phyloP scores from a whole-genome alignment of 2,329 filamentous ascomycete genomes.

The Penicillium sp. region DNA sequence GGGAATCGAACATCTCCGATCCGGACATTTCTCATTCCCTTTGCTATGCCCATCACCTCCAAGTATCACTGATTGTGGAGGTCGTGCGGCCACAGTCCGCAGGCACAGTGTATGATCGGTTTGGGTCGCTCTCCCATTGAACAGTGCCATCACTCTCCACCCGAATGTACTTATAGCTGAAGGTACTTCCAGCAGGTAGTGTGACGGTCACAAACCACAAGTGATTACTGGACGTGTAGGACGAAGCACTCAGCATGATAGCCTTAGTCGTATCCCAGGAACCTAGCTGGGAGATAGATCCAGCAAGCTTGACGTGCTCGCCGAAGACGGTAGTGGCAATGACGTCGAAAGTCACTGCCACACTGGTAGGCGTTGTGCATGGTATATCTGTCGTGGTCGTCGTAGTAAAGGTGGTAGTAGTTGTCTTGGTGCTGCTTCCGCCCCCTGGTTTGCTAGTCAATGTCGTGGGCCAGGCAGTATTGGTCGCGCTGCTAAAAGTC shows the following conservation, averaged over 20 bases:
- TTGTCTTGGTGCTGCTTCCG: slow-evolving; percentile 13
- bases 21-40: no score
- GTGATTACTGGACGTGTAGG: slow-evolving; percentile 58
- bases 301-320: slow-evolving; percentile 63
- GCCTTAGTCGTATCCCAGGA: slow-evolving; percentile 57
- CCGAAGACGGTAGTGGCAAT: slow-evolving; percentile 57
- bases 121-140: slow-evolving; percentile 26
- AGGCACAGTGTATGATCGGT: slow-evolving; percentile 42
- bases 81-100: slow-evolving; percentile 33
- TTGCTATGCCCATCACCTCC: slow-evolving; percentile 25
- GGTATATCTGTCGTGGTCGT: slow-evolving; percentile 29
- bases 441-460: slow-evolving; percentile 20
- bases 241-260: slow-evolving; percentile 54
- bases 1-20: no score
- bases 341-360: slow-evolving; percentile 62
- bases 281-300: slow-evolving; percentile 58
- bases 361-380: slow-evolving; percentile 24
- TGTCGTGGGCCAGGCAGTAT: slow-evolving; percentile 33
- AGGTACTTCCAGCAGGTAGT: slow-evolving; percentile 52
- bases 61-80: slow-evolving; percentile 38
- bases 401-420: slow-evolving; percentile 17
- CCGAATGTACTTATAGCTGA: slow-evolving; percentile 34
- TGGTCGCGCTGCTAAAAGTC: slow-evolving; percentile 33
- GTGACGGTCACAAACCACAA: slow-evolving; percentile 59
- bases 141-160: slow-evolving; percentile 6